A percentile compares a stretch with the other conserved stretches of the same genome.
These are phyloP conservation scores for Sonneratia alba DNA, from an alignment of 345 rosid species.

Conservation along the genomic window DNA sequence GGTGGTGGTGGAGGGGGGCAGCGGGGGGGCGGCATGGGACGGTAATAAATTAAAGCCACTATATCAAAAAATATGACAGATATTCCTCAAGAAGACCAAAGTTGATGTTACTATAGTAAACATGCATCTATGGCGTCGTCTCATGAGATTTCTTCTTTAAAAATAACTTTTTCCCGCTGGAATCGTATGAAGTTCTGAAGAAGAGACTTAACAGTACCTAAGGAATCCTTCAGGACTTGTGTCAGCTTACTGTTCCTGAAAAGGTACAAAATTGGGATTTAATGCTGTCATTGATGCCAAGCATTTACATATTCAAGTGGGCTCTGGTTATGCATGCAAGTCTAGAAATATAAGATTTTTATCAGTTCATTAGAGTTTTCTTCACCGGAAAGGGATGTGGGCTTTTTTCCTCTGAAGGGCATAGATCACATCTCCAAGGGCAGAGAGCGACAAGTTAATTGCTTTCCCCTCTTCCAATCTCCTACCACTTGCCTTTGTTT, in stretches of 20 bases:
- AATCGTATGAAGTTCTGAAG: background rate
- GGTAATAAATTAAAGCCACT: background rate
- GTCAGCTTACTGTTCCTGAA: constrained; percentile 87
- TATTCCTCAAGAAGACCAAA: background rate
- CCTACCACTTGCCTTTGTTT: constrained; percentile 71
- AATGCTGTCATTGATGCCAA: background rate
- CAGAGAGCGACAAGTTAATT: constrained; percentile 71
- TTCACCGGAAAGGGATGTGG: constrained; percentile 71
- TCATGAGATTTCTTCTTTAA: background rate
- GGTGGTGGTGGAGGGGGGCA: too few species aligned
- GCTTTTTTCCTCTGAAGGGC: constrained; percentile 59
- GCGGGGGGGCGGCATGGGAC: background rate
- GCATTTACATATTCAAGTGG: background rate
- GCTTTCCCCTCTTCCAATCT: constrained; percentile 92
- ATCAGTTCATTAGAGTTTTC: background rate
- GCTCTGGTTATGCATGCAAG: background rate
- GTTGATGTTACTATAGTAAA: too few species aligned
- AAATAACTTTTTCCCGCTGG: background rate
- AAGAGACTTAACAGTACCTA: constrained; percentile 36
- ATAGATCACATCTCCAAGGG: constrained; percentile 69
- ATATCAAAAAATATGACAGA: background rate
- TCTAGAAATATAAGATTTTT: background rate
- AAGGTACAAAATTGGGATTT: constrained; percentile 8
- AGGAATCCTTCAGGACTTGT: constrained; percentile 70
- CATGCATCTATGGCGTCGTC: background rate